Evolutionary conservation across 2,329 filamentous ascomycete genomes (phyloP), one percentile per base, ranked within the genome.

Genomic region (Pseudogymnoascus sp.): DNA sequence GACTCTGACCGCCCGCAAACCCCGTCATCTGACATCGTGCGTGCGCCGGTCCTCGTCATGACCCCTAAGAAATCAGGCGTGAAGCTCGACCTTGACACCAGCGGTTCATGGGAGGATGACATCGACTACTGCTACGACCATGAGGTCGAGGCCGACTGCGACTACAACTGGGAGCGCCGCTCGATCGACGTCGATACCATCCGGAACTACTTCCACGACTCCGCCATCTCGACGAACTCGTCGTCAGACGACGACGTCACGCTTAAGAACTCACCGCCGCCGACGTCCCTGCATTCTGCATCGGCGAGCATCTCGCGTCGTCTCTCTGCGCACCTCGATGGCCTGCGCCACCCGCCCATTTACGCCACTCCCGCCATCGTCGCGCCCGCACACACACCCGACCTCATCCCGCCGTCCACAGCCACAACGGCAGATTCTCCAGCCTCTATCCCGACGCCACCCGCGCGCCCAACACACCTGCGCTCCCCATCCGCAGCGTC

Each of bases 41-140:
- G 8, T 31, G 26, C 24, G n/a, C 26, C 46, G n/a, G 46, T 53
- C 46, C 46, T 53, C 14, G 26, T 53, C 26, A 53, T 53, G 46
- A 53, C 46, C n/a, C 46, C 46, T n/a, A 53, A 31, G 24, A 53
- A 53, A 31, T 28, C 26, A 16, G 46, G 14, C 26, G 46, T 12
- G n/a, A 40, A 50, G 26, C 22, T 26, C 14, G 70, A 71, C 6
- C 77, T 77, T 63, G 73, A 71, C 11, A 71, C 72, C 6, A 43
- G 62, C 24, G 68, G 86, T 56, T 74, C 77, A 67, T 89, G 86
- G 86, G 86, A 89, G 69, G 85, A 87, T 61, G 85, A 85, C 66
- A 88, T 89, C 65, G 86, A 89, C 70, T 89, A 88, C 72, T 88
- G 84, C 70, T 89, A 89, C 69, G 85, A 88, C 67, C 84, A 89